Evolutionary conservation across 1,284 basidiomycete genomes (phyloP), one percentile per base, ranked within the genome.

Genomic region (Paramarasmius palmivorus): DNA sequence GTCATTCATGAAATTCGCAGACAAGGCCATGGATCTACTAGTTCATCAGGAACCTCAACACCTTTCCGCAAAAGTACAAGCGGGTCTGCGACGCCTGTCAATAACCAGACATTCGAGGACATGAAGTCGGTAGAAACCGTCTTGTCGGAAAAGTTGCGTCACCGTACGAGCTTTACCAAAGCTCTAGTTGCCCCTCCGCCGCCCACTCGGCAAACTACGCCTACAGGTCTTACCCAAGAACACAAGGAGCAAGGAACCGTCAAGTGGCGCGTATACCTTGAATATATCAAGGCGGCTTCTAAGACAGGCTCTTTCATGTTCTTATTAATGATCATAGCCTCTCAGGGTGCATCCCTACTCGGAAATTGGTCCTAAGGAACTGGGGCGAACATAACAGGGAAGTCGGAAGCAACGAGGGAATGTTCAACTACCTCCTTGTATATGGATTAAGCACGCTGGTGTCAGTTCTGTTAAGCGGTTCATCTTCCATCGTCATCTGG

Each of bases 211-310:
- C 65, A 73, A 17, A 59, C 72, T n/a, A 59, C 71, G 50, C 68
- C 76, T 2, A 70, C 73, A 35, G 84, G 82, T 2, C 63, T 80
- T 12, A 76, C 83, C 2, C 88, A 90, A 64, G 93, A 95, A 66
- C 87, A 93, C 63, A 79, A 78, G 40, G 92, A 95, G 63, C 86
- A 89, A 65, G 94, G 95, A 1, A 81, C 80, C 14, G 93, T 96
- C 59, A 95, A 95, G 70, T 65, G 68, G 32, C 72, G 79, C 17
- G 90, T 96, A 1, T 97, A 97, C 69, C 68, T 74, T 55, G 75
- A 84, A 55, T 97, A 96, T 67, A 80, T 96, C 64, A 71, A 82
- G 56, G 91, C 94, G 0, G 91, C 92, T 10, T 92, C 91, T 1
- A 83, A 79, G 57, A 62, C 75, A 2, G 92, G 92, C 2, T 93